Conservation (phyloP, 2,329 filamentous ascomycete species). For the Parascedosporium putredinis region DNA sequence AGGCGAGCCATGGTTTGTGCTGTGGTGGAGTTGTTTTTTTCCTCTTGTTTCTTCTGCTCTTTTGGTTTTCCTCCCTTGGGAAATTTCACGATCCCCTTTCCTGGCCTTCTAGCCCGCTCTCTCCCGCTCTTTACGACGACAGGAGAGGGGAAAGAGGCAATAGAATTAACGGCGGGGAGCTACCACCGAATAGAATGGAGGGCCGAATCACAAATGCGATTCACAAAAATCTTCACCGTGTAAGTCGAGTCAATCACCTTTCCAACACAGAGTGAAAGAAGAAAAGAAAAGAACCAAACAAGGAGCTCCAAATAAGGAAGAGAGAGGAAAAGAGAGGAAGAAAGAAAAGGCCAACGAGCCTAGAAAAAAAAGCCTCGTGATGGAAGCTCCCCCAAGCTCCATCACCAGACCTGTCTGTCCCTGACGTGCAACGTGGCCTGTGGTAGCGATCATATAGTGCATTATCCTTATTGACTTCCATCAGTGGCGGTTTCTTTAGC, state of each 20-base stretch:
- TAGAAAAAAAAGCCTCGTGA: neutral
- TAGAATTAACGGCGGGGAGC: neutral
- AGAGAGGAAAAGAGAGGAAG: neutral
- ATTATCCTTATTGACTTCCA: neutral
- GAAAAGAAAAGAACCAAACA: too few species aligned
- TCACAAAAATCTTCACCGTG: neutral
- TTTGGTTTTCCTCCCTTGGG: too few species aligned
- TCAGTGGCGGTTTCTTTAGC: too few species aligned
- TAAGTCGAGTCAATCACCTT: neutral
- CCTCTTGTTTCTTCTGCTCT: neutral
- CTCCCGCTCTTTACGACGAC: neutral
- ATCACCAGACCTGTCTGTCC: neutral
- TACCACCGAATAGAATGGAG: neutral
- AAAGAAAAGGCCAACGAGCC: neutral
- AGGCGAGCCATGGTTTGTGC: slow-evolving; percentile 1
- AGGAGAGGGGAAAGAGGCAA: neutral
- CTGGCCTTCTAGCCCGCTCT: too few species aligned
- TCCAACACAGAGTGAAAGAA: neutral
- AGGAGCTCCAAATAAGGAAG: neutral
- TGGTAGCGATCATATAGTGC: slow-evolving; percentile 8
- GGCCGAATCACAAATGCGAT: neutral
- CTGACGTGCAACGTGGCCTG: slow-evolving; percentile 8
- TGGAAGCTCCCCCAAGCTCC: neutral
- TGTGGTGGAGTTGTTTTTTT: neutral
- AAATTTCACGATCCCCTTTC: too few species aligned